Base-by-base conservation (phyloP, 2,329 filamentous ascomycete genomes). In the Pseudogymnoascus sp. region DNA sequence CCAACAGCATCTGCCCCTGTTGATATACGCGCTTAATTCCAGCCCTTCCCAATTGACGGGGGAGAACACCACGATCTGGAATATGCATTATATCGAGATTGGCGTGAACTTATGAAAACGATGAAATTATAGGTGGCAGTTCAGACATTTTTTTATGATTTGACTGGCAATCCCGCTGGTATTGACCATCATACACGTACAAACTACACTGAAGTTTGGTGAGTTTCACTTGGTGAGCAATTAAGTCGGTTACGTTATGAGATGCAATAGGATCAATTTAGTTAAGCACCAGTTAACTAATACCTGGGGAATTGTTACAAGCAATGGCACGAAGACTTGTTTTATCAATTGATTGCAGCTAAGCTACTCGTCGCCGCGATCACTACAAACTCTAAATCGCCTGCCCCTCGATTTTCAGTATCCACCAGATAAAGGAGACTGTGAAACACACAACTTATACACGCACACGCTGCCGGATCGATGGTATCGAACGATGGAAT, bases 401-500 rank as follows among this genome's bases (percentile, higher is more conserved):
- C 50, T 11, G 25, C 25, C 25, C 28, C 50, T 56, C 28, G 10
- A 56, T 56, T 56, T 56, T 56, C 50, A 7, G 28, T 56, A 34
- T 56, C 25, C 50, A 18, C 50, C 28, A 56, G 8, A 56, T 11
- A 56, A 56, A 34, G 25, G 46, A 53, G 46, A 53, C 46, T 53
- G 46, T 31, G 50, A 56, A 56, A 56, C 50, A 56, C 50, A 56
- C 50, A 56, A 56, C 50, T 34, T 56, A 56, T 56, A 56, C 50
- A 56, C 50, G 28, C 28, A 56, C 50, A 56, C 50, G 50, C 50
- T 56, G 50, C 50, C 50, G 50, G 50, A 56, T 56, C 50, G 50
- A 56, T 56, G 50, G 50, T 56, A 34, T 56, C 50, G 50, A 56
- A 21, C 28, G 28, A 56, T 56, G 50, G 50, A 56, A 56, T 56